Evolutionary conservation across 2,329 filamentous ascomycete genomes (phyloP).

Genomic region (Emmonsia crescens): DNA sequence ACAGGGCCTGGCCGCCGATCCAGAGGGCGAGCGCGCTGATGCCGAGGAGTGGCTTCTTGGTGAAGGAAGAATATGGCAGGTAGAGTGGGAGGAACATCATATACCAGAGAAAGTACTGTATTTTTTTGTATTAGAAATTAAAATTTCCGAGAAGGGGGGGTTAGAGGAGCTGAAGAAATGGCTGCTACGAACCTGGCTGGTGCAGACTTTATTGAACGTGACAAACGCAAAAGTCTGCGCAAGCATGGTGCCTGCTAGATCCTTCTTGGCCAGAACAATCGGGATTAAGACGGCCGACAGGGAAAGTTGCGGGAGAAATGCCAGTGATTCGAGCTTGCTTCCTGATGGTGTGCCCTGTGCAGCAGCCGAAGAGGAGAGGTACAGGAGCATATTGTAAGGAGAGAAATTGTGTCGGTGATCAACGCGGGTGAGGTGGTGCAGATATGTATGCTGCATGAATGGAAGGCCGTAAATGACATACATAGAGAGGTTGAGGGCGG

Average conservation of each 20-base stretch:
- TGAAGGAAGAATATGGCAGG: slow-evolving; percentile 65
- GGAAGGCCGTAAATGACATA: slow-evolving; percentile 64
- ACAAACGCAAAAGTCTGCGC: slow-evolving; percentile 97
- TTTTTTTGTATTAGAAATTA: slow-evolving; percentile 8
- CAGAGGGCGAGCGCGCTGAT: slow-evolving; percentile 57
- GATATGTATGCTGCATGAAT: slow-evolving; percentile 81
- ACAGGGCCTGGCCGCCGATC: slow-evolving; percentile 62
- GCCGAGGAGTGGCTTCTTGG: slow-evolving; percentile 51
- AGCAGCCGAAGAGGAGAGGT: slow-evolving; percentile 62
- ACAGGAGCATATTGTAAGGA: slow-evolving; percentile 84
- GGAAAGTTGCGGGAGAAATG: slow-evolving; percentile 78
- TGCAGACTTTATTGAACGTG: slow-evolving; percentile 97
- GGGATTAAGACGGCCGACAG: slow-evolving; percentile 70
- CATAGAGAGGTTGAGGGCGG: slow-evolving; percentile 65
- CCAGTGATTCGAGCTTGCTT: slow-evolving; percentile 58
- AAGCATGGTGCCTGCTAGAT: slow-evolving; percentile 74
- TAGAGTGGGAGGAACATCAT: slow-evolving; percentile 88
- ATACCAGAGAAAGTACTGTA: slow-evolving; percentile 98
- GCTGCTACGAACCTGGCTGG: slow-evolving; percentile 62
- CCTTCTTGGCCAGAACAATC: slow-evolving; percentile 64
- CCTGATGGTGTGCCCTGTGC: slow-evolving; percentile 18
- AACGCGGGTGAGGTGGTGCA: slow-evolving; percentile 84
- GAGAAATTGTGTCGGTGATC: slow-evolving; percentile 99
- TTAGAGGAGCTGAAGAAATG: neutral
- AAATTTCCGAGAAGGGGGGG: neutral